These are phyloP conservation scores for Massariosphaeria phaeospora DNA, from an alignment of 495 filamentous ascomycete species.

Conservation along the genomic window DNA sequence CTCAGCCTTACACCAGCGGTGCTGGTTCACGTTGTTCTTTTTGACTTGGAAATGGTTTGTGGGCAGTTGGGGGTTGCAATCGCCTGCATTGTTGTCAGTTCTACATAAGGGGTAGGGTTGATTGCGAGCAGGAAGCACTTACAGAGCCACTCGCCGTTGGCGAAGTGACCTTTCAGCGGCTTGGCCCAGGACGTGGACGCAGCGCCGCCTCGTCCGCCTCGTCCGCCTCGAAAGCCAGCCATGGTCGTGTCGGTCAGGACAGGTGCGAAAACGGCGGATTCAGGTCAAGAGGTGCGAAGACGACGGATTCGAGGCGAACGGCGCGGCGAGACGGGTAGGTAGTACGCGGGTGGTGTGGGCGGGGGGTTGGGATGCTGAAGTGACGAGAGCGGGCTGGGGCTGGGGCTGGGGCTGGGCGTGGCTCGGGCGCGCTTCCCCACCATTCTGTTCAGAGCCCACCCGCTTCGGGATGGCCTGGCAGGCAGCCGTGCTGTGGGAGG, in stretches of 20 bases:
- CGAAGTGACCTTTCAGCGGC: neutral
- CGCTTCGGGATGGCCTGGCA: too few relatives aligned
- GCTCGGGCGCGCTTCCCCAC: too few relatives aligned
- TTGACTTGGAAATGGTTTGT: constrained; percentile 58
- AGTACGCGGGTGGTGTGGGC: too few relatives aligned
- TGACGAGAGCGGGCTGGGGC: neutral
- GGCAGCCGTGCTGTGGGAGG: too few relatives aligned
- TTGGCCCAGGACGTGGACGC: too few relatives aligned
- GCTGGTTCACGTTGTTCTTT: constrained; percentile 62
- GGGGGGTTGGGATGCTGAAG: neutral
- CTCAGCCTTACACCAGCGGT: constrained; percentile 38
- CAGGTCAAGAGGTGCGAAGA: neutral
- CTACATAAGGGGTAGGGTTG: neutral
- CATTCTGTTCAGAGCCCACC: too few relatives aligned
- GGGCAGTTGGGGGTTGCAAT: constrained; percentile 59
- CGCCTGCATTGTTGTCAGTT: constrained; percentile 40
- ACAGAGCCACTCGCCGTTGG: constrained; percentile 8
- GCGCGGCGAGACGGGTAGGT: too few relatives aligned
- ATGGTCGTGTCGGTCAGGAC: neutral
- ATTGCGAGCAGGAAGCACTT: neutral
- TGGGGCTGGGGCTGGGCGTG: neutral
- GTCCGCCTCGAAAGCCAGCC: neutral
- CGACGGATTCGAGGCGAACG: too few relatives aligned
- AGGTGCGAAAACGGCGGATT: too few relatives aligned
- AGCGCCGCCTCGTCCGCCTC: neutral